Conservation (phyloP, 2,329 filamentous ascomycete genomes). For the Botrytis sinoallii region DNA sequence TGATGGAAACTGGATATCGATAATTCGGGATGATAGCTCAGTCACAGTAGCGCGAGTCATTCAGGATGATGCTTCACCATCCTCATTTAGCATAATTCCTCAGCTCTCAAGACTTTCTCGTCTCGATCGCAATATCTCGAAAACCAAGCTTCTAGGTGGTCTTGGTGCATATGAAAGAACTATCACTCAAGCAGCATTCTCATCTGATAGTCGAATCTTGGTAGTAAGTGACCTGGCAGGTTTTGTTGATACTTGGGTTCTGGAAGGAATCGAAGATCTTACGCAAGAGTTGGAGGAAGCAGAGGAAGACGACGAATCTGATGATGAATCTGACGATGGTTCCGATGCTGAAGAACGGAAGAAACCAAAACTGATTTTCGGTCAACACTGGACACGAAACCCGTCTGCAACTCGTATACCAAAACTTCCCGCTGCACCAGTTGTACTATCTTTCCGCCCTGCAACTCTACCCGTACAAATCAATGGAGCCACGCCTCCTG, state of each 20-base stretch:
- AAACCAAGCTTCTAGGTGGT: slow-evolving; percentile 58
- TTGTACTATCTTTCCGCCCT: slow-evolving; percentile 65
- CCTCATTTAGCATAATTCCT: slow-evolving; percentile 43
- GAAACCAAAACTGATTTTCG: slow-evolving; percentile 48
- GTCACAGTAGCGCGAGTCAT: slow-evolving; percentile 52
- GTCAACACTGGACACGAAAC: slow-evolving; percentile 72
- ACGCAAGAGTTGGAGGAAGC: slow-evolving; percentile 40
- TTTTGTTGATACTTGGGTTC: slow-evolving; percentile 81
- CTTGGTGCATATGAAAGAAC: slow-evolving; percentile 74
- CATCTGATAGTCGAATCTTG: slow-evolving; percentile 73
- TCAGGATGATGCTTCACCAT: slow-evolving; percentile 38
- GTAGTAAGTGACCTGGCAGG: slow-evolving; percentile 79
- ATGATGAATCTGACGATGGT: slow-evolving; percentile 41
- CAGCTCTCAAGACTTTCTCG: slow-evolving; percentile 49
- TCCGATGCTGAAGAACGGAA: slow-evolving; percentile 47
- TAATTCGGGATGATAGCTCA: slow-evolving; percentile 59
- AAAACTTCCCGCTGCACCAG: slow-evolving; percentile 61
- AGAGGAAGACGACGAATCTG: slow-evolving; percentile 39
- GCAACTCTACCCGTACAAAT: slow-evolving; percentile 33
- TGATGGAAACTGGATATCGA: slow-evolving; percentile 65
- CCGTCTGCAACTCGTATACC: slow-evolving; percentile 68
- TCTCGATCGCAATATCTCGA: slow-evolving; percentile 52
- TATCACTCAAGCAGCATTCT: slow-evolving; percentile 74
- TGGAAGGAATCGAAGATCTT: slow-evolving; percentile 56
- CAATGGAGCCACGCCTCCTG: slow-evolving; percentile 43